Evolutionary conservation across 2,329 filamentous ascomycete species (phyloP), one percentile per base, ranked within the genome.

Genomic region (Purpureocillium lavendulum): DNA sequence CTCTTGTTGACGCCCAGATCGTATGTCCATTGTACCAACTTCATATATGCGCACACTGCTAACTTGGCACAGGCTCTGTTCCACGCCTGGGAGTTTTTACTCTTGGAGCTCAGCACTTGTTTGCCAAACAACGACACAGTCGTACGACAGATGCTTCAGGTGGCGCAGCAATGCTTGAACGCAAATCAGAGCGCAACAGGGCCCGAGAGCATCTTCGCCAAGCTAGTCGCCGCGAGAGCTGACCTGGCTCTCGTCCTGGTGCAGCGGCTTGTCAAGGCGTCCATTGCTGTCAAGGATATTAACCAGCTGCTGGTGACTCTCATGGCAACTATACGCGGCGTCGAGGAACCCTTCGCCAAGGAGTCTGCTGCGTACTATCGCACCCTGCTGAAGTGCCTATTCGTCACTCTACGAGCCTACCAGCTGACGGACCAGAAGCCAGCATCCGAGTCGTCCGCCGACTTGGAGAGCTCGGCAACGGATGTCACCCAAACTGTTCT

Each of bases 1-100:
- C 89, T 17, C 70, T 95, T 28, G 87, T 98, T 28, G 88, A 97
- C 58, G 86, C 90, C 17, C 88, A 98, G 65, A 82, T 92, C 48
- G 81, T 86, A 69, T 64, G 81, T 67, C 30, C 18, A 7, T 10
- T 30, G 30, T 18, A 18, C 49, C 64, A 52, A 66, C 49, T 34
- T 42, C 21, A 18, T 36, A 6, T 5, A 13, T 4, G 21, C 10
- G 6, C 14, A 30, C 33, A 36, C 30, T 5, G 31, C 49, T 58
- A 43, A 56, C 41, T 9, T 35, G 16, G 28, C n/a, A 10, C 52
- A 87, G 82, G 76, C 80, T 33, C 75, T 98, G 14, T 83, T 96
- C 47, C 80, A 87, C 51, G 84, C 87, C 40, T 97, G 90, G 87
- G 89, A 94, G 58, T 81, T 87, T 43, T 71, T 98, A 8, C 77